A percentile compares a stretch with the other conserved stretches of the same genome.
phyloP scores from a whole-genome alignment of 192 early-diverging fungal species.

The Ambispora gerdemannii region DNA sequence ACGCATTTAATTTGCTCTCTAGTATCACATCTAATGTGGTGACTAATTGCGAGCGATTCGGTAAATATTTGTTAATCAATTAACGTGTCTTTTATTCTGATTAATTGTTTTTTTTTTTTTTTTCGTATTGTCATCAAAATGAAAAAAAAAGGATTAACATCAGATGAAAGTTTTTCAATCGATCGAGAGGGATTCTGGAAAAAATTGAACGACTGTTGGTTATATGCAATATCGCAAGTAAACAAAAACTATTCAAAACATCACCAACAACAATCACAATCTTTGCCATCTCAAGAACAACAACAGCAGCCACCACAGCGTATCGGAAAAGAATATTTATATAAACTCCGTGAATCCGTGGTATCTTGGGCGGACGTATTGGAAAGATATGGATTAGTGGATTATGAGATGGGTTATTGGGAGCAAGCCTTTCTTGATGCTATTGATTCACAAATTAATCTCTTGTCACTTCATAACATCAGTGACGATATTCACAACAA shows the following conservation, averaged over 20 bases:
- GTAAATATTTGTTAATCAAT: neutral
- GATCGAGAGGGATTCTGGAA: slow-evolving; percentile 63
- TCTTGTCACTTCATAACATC: too few relatives aligned
- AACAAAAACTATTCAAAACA: slow-evolving; percentile 46
- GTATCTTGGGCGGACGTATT: slow-evolving; percentile 67
- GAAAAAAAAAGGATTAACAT: neutral
- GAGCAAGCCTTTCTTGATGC: slow-evolving; percentile 71
- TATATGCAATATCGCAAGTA: slow-evolving; percentile 63
- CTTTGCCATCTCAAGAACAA: too few relatives aligned
- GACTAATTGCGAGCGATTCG: neutral
- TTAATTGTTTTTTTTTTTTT: neutral
- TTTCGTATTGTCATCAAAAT: neutral
- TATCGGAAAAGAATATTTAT: slow-evolving; percentile 54
- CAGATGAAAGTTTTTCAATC: neutral
- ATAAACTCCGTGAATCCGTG: slow-evolving; percentile 56
- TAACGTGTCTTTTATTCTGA: neutral
- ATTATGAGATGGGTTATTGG: slow-evolving; percentile 83
- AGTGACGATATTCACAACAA: too few relatives aligned
- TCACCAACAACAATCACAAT: slow-evolving; percentile 47
- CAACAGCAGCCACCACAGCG: neutral
- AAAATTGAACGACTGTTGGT: slow-evolving; percentile 73
- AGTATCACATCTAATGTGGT: neutral
- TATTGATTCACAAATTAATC: slow-evolving; percentile 39
- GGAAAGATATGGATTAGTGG: slow-evolving; percentile 73
- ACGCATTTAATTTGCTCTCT: neutral